Conservation (phyloP, 768 basidiomycete genomes). For the Inosperma sp. region DNA sequence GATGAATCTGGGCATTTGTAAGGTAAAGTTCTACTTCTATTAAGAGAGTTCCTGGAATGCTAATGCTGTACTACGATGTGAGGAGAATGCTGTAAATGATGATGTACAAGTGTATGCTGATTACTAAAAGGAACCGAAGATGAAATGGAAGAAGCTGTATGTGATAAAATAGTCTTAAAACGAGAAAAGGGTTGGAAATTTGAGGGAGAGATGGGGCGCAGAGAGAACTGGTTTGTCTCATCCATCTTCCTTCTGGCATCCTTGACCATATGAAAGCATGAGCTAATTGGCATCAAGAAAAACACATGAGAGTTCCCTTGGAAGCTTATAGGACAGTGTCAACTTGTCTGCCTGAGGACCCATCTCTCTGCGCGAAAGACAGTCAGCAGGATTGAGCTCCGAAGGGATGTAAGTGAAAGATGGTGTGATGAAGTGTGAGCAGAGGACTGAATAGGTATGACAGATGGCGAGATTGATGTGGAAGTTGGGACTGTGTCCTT, state of each 20-base stretch:
- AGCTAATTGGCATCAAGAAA: conserved; percentile 6
- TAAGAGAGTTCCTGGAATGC: no score
- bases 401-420: conserved; percentile 24
- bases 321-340: conserved; percentile 10
- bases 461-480: conserved; percentile 28
- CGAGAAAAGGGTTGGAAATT: background rate
- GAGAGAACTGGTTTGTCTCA: no score
- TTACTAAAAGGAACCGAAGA: background rate
- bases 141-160: no score
- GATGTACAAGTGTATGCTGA: background rate
- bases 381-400: conserved; percentile 28
- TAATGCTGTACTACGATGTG: no score
- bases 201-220: no score
- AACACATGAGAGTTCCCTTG: conserved; percentile 13
- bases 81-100: no score
- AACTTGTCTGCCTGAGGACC: conserved; percentile 8
- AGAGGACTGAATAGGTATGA: conserved; percentile 15
- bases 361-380: conserved; percentile 13
- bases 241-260: background rate
- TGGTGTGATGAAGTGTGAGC: conserved; percentile 16
- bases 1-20: no score
- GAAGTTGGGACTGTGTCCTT: conserved; percentile 24
- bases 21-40: no score
- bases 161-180: background rate
- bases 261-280: background rate